A percentile compares a stretch with the other conserved stretches of the same genome.
These are phyloP conservation scores for Raffaelea ambrosiae DNA, from an alignment of 2,329 filamentous ascomycete species.

Conservation along the genomic window DNA sequence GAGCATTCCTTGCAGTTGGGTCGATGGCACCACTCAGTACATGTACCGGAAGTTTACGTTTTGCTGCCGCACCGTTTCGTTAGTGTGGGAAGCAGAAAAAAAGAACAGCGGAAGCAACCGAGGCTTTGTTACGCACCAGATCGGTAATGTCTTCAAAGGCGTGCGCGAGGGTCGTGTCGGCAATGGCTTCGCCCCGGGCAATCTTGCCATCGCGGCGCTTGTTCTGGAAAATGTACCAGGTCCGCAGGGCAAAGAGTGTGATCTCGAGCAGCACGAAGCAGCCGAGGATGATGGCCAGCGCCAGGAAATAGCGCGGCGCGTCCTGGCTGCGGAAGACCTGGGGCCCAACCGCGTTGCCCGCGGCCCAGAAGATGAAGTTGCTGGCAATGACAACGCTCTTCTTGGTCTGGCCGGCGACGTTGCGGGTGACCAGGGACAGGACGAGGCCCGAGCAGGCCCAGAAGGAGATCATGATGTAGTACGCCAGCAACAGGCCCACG, in stretches of 20 bases:
- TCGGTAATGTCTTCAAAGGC: constrained; percentile 58
- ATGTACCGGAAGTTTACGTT: no score
- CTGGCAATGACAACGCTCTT: constrained; percentile 59
- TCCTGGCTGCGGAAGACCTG: constrained; percentile 57
- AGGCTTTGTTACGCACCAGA: constrained; percentile 23
- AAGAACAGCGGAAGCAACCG: no score
- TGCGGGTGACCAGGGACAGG: constrained; percentile 59
- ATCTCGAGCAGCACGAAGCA: constrained; percentile 56
- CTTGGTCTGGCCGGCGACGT: constrained; percentile 66
- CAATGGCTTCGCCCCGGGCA: constrained; percentile 24
- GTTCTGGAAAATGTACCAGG: constrained; percentile 41
- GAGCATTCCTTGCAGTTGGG: no score
- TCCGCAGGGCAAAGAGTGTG: constrained; percentile 47
- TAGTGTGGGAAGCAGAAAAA: no score
- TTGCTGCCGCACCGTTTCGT: no score
- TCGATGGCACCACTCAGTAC: no score
- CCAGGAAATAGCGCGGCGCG: constrained; percentile 58
- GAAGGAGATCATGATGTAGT: constrained; percentile 71
- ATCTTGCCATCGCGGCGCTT: constrained; percentile 43
- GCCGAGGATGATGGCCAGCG: constrained; percentile 59
- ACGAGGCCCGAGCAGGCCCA: constrained; percentile 59
- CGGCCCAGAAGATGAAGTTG: constrained; percentile 63
- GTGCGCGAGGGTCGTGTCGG: constrained; percentile 29
- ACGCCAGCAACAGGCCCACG: constrained; percentile 60
- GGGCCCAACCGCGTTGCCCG: constrained; percentile 32